Evolutionary conservation across 139 green algal species (phyloP), one percentile per base, ranked within the genome.

Genomic region (Mychonastes homosphaera): DNA sequence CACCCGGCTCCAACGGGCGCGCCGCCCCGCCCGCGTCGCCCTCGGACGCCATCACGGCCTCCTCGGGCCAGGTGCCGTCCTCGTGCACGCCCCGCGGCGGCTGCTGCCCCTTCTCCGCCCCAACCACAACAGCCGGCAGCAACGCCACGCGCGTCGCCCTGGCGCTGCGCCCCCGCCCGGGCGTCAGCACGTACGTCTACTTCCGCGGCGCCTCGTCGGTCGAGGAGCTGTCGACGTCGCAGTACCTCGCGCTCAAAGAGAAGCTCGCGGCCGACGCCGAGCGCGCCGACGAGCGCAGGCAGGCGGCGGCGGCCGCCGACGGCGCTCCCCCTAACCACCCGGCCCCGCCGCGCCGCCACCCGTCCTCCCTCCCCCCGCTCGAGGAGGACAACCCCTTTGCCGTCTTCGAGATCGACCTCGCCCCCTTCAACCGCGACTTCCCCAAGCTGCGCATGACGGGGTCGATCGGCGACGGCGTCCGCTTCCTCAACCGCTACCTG

Each of bases 401-500:
- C 24, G 40, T 75, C 24, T 33, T 74, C 33, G 83, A 91, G 58
- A 60, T 91, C 3, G 84, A 91, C 63, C 62, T 91, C 28, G 65
- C 67, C 16, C 78, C 80, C 10, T 91, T 91, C 72, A 77, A 74
- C 39, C 13, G 36, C 4, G 47, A 71, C 40, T 74, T 84, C 38
- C 83, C 83, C 6, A 71, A 60, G 41, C 75, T 91, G 60, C 67
- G 47, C 13, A 51, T 75, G 61, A 56, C 79, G 19, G 54, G 46
- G n/a, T 74, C 53, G 46, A 89, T 91, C 64, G 84, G 84, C 18
- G 53, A 91, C 39, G 84, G 84, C 28, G 84, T 91, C 13, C 50
- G 54, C 10, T 92, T 90, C 79, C 71, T 92, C 36, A 92, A 92
- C 68, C 69, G n/a, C n/a, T n/a, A n/a, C n/a, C n/a, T n/a, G n/a